Conservation (phyloP, 495 filamentous ascomycete species). For the Tuber aestivum region DNA sequence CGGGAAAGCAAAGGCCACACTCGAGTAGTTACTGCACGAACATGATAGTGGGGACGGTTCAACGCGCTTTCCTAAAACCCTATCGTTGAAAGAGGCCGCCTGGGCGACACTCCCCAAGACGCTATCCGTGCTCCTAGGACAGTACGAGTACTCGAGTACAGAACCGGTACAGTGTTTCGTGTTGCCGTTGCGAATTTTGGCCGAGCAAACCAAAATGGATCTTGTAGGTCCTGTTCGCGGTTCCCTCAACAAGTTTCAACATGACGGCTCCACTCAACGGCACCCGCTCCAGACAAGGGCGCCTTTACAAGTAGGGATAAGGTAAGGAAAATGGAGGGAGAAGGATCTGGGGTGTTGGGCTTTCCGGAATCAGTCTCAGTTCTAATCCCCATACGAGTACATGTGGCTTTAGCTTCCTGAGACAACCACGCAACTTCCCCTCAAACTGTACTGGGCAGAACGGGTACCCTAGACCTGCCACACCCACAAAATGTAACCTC, state of each 20-base stretch:
- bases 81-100: not conserved
- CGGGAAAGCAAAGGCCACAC: not conserved
- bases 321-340: not conserved
- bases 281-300: not conserved
- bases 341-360: not conserved
- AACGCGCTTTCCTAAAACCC: not conserved
- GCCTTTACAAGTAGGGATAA: not conserved
- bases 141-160: not conserved
- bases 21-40: not conserved
- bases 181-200: not conserved
- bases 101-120: not conserved
- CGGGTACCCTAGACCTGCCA: not conserved
- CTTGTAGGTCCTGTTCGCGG: not conserved
- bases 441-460: not conserved
- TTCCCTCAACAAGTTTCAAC: not conserved
- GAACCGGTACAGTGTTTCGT: no score
- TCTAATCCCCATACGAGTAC: not conserved
- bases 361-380: not conserved
- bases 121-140: not conserved
- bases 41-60: not conserved
- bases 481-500: not conserved
- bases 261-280: not conserved
- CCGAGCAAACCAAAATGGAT: not conserved
- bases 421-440: not conserved
- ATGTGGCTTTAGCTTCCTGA: not conserved